Evolutionary conservation across 805 yeast species (phyloP).

Genomic region (Ogataea siamensis): DNA sequence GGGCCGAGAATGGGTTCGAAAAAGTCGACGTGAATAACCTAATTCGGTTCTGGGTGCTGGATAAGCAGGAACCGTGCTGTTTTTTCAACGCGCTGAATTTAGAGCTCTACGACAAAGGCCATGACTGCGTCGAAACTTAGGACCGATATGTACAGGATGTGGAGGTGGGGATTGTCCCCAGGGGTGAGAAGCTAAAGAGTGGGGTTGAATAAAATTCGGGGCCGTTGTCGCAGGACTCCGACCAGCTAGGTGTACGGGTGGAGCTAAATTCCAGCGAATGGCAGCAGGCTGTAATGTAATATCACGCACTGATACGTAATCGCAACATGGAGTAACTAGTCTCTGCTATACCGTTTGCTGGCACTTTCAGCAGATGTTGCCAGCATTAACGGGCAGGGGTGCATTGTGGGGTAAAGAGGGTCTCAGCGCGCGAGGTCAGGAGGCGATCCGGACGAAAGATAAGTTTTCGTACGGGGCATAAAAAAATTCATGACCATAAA

Average conservation of each 20-base stretch:
- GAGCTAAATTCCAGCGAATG: slow-evolving; percentile 3
- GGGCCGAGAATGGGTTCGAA: slow-evolving; percentile 50
- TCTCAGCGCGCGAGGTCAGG: slow-evolving; percentile 1
- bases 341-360: no score
- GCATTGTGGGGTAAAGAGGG: slow-evolving; percentile 9
- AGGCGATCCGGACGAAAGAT: slow-evolving; percentile 13
- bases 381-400: slow-evolving; percentile 4
- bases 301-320: background rate
- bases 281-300: slow-evolving; percentile 8
- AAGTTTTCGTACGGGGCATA: slow-evolving; percentile 8
- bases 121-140: slow-evolving; percentile 1
- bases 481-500: slow-evolving; percentile 22
- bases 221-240: slow-evolving; percentile 16
- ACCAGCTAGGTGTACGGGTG: slow-evolving; percentile 6
- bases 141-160: slow-evolving; percentile 2
- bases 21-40: slow-evolving; percentile 52
- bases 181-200: slow-evolving; percentile 4
- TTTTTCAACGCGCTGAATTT: slow-evolving; percentile 73
- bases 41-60: slow-evolving; percentile 63
- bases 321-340: background rate
- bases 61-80: slow-evolving; percentile 70
- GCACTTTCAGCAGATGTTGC: no score
- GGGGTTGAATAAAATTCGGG: slow-evolving; percentile 11
- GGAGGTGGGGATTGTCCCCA: slow-evolving; percentile 10
- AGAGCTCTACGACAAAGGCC: slow-evolving; percentile 50